Conservation (phyloP, 495 filamentous ascomycete genomes). For the Alectoria sarmentosa region DNA sequence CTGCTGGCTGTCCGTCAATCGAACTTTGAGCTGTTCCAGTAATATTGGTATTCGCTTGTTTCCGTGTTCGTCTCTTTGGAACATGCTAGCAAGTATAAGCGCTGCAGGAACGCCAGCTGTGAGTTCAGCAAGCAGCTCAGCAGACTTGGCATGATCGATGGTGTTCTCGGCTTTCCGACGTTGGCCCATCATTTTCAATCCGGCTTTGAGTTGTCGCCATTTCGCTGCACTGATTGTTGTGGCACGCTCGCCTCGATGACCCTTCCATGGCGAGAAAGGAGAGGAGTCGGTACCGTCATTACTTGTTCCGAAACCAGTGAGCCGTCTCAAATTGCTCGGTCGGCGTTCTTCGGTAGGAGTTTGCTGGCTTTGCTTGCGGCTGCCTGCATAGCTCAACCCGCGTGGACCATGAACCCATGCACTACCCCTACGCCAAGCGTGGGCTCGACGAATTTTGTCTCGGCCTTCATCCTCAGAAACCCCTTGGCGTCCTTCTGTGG, state of each 20-base stretch:
- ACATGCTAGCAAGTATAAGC: slow-evolving; percentile 90
- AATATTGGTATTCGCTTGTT: slow-evolving; percentile 92
- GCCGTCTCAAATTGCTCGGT: slow-evolving; percentile 63
- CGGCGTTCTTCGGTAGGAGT: slow-evolving; percentile 49
- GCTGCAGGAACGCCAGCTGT: slow-evolving; percentile 87
- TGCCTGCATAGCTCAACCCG: slow-evolving; percentile 47
- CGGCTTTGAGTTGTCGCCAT: slow-evolving; percentile 82
- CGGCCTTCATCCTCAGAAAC: slow-evolving; percentile 88
- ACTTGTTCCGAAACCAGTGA: slow-evolving; percentile 62
- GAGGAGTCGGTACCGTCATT: slow-evolving; percentile 48
- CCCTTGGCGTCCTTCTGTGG: slow-evolving; percentile 58
- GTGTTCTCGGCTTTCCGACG: slow-evolving; percentile 69
- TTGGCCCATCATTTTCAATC: slow-evolving; percentile 73
- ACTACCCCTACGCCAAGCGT: slow-evolving; percentile 48
- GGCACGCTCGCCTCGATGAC: slow-evolving; percentile 50
- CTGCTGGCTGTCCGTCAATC: slow-evolving; percentile 69
- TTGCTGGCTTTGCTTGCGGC: slow-evolving; percentile 31
- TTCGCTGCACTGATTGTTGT: slow-evolving; percentile 74
- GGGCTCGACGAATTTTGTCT: slow-evolving; percentile 55
- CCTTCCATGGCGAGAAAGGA: slow-evolving; percentile 43
- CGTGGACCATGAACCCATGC: slow-evolving; percentile 44
- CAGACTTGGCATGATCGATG: slow-evolving; percentile 90
- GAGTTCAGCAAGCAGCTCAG: slow-evolving; percentile 91
- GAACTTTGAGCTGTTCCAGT: slow-evolving; percentile 88
- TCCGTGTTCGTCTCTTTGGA: slow-evolving; percentile 92